phyloP scores from a whole-genome alignment of 176 grass and related monocot genomes.

The Ananas comosus region DNA sequence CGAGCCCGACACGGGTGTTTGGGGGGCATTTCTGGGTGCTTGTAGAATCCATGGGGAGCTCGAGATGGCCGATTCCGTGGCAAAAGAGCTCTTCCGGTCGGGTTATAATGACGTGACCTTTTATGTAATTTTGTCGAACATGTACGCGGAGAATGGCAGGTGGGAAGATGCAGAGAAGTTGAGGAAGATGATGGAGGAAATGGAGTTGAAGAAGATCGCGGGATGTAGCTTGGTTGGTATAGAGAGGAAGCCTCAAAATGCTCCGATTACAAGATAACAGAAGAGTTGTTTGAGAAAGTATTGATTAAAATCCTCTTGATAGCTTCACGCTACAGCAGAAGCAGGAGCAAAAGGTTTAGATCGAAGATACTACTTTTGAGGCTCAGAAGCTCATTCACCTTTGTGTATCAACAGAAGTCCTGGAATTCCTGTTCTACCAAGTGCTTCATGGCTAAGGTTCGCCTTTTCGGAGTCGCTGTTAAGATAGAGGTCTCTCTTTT shows the following conservation, averaged over 20 bases:
- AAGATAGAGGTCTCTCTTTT: no score
- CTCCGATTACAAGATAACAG: constrained; percentile 11
- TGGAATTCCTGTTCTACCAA: no score
- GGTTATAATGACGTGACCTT: constrained; percentile 32
- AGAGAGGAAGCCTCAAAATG: constrained; percentile 9
- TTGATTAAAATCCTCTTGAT: no score
- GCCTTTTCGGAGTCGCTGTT: no score
- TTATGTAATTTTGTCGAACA: constrained; percentile 45
- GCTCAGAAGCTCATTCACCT: no score
- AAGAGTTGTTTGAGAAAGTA: no score
- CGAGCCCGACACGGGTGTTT: constrained; percentile 47
- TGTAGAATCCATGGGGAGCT: constrained; percentile 50
- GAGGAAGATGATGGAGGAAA: constrained; percentile 32
- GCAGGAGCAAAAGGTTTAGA: no score
- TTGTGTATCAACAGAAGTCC: no score
- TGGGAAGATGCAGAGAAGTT: constrained; percentile 40
- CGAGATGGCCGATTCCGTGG: constrained; percentile 42
- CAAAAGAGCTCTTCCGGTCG: constrained; percentile 28
- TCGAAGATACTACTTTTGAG: no score
- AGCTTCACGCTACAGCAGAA: no score
- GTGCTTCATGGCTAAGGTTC: no score
- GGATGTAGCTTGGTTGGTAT: constrained; percentile 31
- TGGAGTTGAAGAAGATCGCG: constrained; percentile 46
- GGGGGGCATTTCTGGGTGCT: constrained; percentile 53
- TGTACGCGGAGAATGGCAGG: constrained; percentile 45